Base-by-base conservation (phyloP, 2,329 filamentous ascomycete species). In the Penicillium verrucosum region DNA sequence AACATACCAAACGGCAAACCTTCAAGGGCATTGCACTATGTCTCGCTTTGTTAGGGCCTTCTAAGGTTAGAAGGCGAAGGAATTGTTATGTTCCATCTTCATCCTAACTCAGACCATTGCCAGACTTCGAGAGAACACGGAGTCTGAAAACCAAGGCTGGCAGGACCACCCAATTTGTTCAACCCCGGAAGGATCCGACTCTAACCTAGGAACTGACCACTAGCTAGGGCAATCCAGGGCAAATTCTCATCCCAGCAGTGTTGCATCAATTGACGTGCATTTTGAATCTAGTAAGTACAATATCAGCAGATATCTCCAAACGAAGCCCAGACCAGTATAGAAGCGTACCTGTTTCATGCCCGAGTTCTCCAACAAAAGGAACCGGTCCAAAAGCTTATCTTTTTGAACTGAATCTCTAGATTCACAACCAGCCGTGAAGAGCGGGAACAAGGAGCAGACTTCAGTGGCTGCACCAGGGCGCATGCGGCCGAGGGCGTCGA, bases 391-490 rank as follows among this genome's bases (percentile, higher is more conserved):
- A 37, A 93, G 84, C 65, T 84, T 80, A 25, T 76, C 75, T 48
- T 85, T 79, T 63, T 88, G 82, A 3, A 73, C 73, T 34, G 77
- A 66, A 47, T 85, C 81, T 54, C 76, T 76, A 1, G 86, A 85
- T 70, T 94, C 89, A 62, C 89, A 92, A 0, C 90, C 90, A 1
- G 90, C 90, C 1, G 89, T 89, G 72, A 94, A 94, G 75, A 94
- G 85, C 0, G 90, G 90, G 62, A 94, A 92, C 38, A 94, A 72
- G 18, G 90, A 76, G 66, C 89, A 90, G 9, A 85, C 86, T 72
- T 93, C 90, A 0, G 89, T 89, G 16, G 85, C 85, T 30, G 86
- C 86, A 6, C 88, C 87, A 12, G 80, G 76, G 12, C 84, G 77
- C 47, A 94, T 84, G 37, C 81, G 82, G 23, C 78, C 78, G 59